phyloP scores from a whole-genome alignment of 257 asterid species.

The Scutellaria galericulata region DNA sequence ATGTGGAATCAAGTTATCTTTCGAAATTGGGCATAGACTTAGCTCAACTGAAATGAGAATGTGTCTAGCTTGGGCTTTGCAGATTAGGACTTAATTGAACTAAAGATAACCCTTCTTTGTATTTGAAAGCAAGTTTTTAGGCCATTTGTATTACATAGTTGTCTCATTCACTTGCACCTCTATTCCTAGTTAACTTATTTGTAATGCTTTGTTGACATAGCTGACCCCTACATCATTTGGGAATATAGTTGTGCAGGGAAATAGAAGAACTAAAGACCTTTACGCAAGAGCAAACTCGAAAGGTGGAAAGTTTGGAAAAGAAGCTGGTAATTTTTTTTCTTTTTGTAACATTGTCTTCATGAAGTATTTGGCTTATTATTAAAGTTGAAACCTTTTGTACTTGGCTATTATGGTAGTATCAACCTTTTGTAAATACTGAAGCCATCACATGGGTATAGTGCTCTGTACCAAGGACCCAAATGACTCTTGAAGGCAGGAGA shows the following conservation, averaged over 20 bases:
- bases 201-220: constrained; percentile 18
- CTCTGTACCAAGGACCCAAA: no score
- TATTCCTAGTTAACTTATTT: neutral
- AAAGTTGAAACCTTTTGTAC: constrained; percentile 15
- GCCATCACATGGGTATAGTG: no score
- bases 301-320: constrained; percentile 50
- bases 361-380: constrained; percentile 10
- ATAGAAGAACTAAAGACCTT: constrained; percentile 57
- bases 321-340: constrained; percentile 61
- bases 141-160: neutral
- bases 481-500: no score
- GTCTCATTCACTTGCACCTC: constrained; percentile 9
- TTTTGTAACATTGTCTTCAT: constrained; percentile 20
- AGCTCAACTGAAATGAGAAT: neutral
- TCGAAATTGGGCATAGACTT: constrained; percentile 9
- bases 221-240: constrained; percentile 31
- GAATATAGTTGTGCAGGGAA: constrained; percentile 60
- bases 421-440: no score
- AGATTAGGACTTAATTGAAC: constrained; percentile 11
- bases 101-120: neutral
- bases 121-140: constrained; percentile 8
- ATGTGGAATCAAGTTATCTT: constrained; percentile 6
- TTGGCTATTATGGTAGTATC: neutral
- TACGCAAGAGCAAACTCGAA: constrained; percentile 53
- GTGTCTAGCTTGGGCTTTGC: constrained; percentile 8